Percentiles rank a stretch among this genome's conserved stretches.
These are phyloP conservation scores for Euclidium syriacum DNA, from an alignment of 345 rosid genomes.

Conservation along the genomic window DNA sequence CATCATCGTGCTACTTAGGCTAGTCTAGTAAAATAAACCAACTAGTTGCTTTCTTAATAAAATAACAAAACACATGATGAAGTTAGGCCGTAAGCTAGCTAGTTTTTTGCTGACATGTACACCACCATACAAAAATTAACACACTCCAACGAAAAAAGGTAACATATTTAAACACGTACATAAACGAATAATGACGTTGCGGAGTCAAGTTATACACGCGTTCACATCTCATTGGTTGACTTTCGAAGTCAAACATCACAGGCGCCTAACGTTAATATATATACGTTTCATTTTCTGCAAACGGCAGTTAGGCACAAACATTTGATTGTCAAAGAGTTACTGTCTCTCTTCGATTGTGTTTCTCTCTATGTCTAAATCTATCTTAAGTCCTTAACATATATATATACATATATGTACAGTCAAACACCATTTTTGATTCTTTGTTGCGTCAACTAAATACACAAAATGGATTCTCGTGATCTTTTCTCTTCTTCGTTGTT, in stretches of 20 bases:
- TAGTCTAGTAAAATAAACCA: neutral
- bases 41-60: neutral
- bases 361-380: neutral
- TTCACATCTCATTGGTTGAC: slow-evolving; percentile 27
- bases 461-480: slow-evolving; percentile 39
- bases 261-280: slow-evolving; percentile 35
- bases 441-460: neutral
- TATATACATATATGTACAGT: slow-evolving; percentile 11
- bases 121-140: slow-evolving; percentile 21
- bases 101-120: slow-evolving; percentile 30
- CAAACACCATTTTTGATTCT: slow-evolving; percentile 25
- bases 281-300: slow-evolving; percentile 25
- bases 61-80: slow-evolving; percentile 16
- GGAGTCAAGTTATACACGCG: slow-evolving; percentile 12
- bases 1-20: slow-evolving; percentile 17
- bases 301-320: slow-evolving; percentile 59
- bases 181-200: slow-evolving; percentile 16
- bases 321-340: no score
- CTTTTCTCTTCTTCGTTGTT: slow-evolving; percentile 30
- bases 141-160: neutral
- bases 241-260: slow-evolving; percentile 40
- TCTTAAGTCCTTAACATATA: neutral
- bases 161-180: neutral
- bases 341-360: slow-evolving; percentile 24
- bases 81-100: slow-evolving; percentile 35